Percentiles rank a stretch among this genome's conserved stretches.
Conservation (phyloP, 2,329 filamentous ascomycete genomes). For the Fusarium pseudocircinatum region DNA sequence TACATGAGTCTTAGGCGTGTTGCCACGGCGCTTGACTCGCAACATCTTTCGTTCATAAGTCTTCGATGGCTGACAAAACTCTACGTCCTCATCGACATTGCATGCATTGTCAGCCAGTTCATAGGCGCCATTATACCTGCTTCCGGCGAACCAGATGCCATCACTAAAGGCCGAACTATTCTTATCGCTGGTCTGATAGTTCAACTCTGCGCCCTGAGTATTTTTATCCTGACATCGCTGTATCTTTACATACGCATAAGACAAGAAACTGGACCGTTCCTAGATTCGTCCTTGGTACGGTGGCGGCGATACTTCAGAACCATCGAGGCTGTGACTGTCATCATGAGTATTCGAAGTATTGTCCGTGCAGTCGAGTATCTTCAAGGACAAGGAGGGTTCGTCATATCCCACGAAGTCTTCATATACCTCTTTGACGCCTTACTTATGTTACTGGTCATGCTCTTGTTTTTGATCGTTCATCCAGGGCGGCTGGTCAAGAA, state of each 20-base stretch:
- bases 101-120: conserved; percentile 5
- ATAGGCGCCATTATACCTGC: conserved; percentile 18
- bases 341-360: conserved; percentile 58
- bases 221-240: neutral
- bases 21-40: neutral
- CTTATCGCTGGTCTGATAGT: conserved; percentile 5
- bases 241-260: neutral
- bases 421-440: conserved; percentile 57
- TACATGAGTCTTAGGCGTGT: conserved; percentile 19
- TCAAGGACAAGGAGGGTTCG: conserved; percentile 52
- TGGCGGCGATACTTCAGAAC: conserved; percentile 47
- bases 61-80: conserved; percentile 10
- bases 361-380: conserved; percentile 60
- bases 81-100: neutral
- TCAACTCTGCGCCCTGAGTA: neutral
- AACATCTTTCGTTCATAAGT: conserved; percentile 1
- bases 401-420: conserved; percentile 53
- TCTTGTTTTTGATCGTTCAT: conserved; percentile 43
- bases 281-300: conserved; percentile 22
- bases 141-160: neutral
- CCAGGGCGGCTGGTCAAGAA: neutral
- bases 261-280: neutral
- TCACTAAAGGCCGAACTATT: neutral
- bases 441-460: conserved; percentile 54
- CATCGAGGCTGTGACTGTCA: conserved; percentile 45